A percentile compares a stretch with the other conserved stretches of the same genome.
Evolutionary conservation across 2,329 filamentous ascomycete species (phyloP).

Genomic region (Aspergillus sp.): DNA sequence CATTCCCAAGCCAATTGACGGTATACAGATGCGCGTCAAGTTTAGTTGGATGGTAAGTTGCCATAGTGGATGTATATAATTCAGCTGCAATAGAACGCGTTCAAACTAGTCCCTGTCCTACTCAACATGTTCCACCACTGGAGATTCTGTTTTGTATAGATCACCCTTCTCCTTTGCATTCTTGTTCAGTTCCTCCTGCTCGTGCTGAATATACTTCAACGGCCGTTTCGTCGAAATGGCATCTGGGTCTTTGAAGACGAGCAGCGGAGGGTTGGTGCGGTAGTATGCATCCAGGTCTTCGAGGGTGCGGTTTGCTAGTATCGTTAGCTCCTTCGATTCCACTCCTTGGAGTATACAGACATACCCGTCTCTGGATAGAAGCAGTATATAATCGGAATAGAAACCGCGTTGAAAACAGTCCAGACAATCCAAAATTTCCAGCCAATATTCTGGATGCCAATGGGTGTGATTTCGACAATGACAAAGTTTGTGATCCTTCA

Average conservation of each 20-base stretch:
- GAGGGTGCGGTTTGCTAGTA: constrained; percentile 20
- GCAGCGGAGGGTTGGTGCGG: constrained; percentile 32
- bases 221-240: constrained; percentile 44
- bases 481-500: constrained; percentile 21
- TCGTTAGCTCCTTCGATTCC: too few relatives aligned
- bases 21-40: not conserved
- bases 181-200: constrained; percentile 32
- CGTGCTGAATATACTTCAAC: constrained; percentile 44
- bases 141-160: too few relatives aligned
- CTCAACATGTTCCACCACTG: too few relatives aligned
- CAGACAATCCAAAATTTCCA: constrained; percentile 45
- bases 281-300: constrained; percentile 37
- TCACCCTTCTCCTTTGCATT: constrained; percentile 6
- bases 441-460: constrained; percentile 35
- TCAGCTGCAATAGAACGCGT: too few relatives aligned
- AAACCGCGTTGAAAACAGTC: constrained; percentile 41
- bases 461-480: constrained; percentile 43
- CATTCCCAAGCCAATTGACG: constrained; percentile 2
- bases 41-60: not conserved
- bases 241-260: constrained; percentile 47
- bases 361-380: constrained; percentile 30
- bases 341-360: too few relatives aligned
- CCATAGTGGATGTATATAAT: too few relatives aligned
- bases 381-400: constrained; percentile 45
- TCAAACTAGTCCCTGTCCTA: not conserved